These are phyloP conservation scores for Colletotrichum shisoi DNA, from an alignment of 2,329 filamentous ascomycete genomes.

Conservation along the genomic window DNA sequence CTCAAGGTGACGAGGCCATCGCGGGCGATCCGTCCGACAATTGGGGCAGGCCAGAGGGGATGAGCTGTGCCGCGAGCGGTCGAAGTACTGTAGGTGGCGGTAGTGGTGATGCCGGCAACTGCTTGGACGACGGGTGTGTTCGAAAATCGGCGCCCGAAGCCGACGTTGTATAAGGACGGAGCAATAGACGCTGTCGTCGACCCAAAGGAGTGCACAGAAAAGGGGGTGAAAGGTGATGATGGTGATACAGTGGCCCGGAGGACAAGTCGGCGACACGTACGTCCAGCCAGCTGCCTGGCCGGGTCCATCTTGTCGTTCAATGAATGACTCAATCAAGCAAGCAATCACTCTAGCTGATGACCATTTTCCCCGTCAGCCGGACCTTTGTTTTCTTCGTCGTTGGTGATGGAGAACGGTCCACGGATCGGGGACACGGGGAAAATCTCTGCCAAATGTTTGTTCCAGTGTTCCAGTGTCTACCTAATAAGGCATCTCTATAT, in stretches of 20 bases:
- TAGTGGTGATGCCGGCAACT: neutral
- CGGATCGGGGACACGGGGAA: neutral
- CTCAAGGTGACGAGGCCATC: constrained; percentile 14
- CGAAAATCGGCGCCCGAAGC: constrained; percentile 21
- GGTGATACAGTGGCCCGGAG: constrained; percentile 19
- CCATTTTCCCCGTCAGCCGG: constrained; percentile 2
- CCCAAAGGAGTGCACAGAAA: neutral
- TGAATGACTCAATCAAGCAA: no score
- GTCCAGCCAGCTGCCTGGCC: constrained; percentile 36
- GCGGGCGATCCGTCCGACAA: constrained; percentile 12
- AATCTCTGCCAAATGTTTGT: constrained; percentile 29
- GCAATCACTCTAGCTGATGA: neutral
- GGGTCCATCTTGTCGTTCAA: constrained; percentile 29
- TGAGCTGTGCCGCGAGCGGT: neutral
- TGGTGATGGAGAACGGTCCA: no score
- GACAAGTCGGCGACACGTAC: constrained; percentile 19
- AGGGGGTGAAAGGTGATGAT: constrained; percentile 7
- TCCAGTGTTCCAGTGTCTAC: neutral
- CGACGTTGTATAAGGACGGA: constrained; percentile 27
- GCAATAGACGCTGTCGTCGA: constrained; percentile 2
- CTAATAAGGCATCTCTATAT: no score
- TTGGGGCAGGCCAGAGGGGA: constrained; percentile 13
- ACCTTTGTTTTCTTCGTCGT: constrained; percentile 9
- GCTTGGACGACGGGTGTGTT: constrained; percentile 9
- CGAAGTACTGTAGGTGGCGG: neutral